Conservation (phyloP, 2,329 filamentous ascomycete genomes). For the Colletotrichum karsti region DNA sequence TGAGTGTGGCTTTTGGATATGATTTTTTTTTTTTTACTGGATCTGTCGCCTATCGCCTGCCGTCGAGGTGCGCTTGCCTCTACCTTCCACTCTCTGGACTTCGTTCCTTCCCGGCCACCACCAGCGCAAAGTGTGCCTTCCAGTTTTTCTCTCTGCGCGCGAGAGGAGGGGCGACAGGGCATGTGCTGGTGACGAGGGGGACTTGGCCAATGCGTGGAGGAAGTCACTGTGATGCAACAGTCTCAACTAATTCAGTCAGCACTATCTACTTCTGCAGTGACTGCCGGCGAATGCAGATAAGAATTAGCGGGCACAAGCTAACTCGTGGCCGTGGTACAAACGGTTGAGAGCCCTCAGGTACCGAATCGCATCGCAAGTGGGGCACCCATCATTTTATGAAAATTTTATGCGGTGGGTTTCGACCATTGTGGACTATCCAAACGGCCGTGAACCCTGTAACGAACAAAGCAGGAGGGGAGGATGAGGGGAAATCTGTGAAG, state of each 20-base stretch:
- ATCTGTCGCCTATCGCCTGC: constrained; percentile 17
- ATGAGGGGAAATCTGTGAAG: too few relatives aligned
- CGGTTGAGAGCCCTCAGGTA: constrained; percentile 24
- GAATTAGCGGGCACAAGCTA: background rate
- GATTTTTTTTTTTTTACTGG: constrained; percentile 31
- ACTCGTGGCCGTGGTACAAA: constrained; percentile 5
- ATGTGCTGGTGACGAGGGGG: constrained; percentile 13
- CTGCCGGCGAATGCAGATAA: background rate
- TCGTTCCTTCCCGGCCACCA: background rate
- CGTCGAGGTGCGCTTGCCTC: constrained; percentile 15
- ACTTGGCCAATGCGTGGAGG: background rate
- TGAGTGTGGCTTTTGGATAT: constrained; percentile 31
- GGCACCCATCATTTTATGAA: constrained; percentile 16
- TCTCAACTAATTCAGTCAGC: background rate
- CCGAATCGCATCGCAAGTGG: background rate
- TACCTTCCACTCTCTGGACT: too few relatives aligned
- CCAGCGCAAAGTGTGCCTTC: constrained; percentile 8
- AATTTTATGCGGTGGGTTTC: constrained; percentile 20
- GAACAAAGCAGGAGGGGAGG: background rate
- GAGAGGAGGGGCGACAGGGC: constrained; percentile 10
- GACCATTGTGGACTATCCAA: background rate
- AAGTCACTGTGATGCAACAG: background rate
- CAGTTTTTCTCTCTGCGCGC: constrained; percentile 15
- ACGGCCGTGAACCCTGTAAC: background rate
- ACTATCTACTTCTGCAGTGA: background rate